Base-by-base conservation (phyloP, 1,284 basidiomycete genomes). In the Thelephora terrestris region DNA sequence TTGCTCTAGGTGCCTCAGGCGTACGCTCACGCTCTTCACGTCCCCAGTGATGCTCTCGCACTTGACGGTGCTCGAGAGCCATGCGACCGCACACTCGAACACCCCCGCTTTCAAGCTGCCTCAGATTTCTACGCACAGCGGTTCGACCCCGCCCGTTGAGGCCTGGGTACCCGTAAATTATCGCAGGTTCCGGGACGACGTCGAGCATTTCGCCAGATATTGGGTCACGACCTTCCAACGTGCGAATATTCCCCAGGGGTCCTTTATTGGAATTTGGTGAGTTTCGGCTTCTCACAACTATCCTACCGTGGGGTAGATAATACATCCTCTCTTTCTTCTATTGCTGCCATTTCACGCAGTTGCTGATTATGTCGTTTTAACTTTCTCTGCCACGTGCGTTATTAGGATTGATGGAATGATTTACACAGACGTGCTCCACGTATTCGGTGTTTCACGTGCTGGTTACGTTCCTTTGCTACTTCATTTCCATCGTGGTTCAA, bases 381-480 rank as follows among this genome's bases (percentile, higher is more conserved):
- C 14, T 39, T 21, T 39, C n/a, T 42, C 39, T 48, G 21, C 40
- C 36, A 48, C 25, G 10, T 24, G 9, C 21, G 16, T 18, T 12
- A 7, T 34, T 43, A 86, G 83, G 83, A 63, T 86, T 37, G 70
- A 75, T 29, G 83, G 83, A 2, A 75, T 79, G 67, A 73, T 76
- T 25, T 85, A 85, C 57, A 61, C 68, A 37, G 83, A 86, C 58
- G 74, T 79, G 25, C 64, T 85, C 24, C 79, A 82, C 53, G 78
- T 86, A 52, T 86, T 85, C 58, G 78, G 79, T 46, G 66, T 86
- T 49, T 79, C 79, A 7, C 68, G 83, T 58, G 83, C 83, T 7
- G 82, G 82, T 4, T 86, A 77, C 58, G 66, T 84, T 50, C 83
- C 83, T 0, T 84, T 86, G 53, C 63, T 86, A 25, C 83, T 85